Base-by-base conservation (phyloP, 257 asterid species). In the Fraxinus pennsylvanica region DNA sequence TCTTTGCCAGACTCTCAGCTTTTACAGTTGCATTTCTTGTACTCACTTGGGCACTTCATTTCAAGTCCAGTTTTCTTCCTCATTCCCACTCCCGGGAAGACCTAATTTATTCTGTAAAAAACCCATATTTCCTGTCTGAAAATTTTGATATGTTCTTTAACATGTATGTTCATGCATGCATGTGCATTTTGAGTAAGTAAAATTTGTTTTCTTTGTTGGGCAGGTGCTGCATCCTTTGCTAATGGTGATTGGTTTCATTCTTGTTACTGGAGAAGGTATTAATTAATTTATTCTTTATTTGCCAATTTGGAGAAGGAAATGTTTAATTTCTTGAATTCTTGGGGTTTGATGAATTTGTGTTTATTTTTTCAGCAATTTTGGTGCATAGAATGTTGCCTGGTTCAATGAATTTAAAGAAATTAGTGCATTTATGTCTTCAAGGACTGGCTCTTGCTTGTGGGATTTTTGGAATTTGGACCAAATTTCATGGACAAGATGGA, bases 351-450 rank as follows among this genome's bases (percentile, higher is more conserved):
- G 38, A 39, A 8, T 65, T 33, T 71, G 1, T 54, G 21, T 72
- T 68, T 3, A 19, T 4, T 14, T 15, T 39, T 30, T 41, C 2
- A 94, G 96, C 98, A 66, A 94, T 94, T 76, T 88, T 94, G 80
- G 97, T 94, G 84, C 94, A 94, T 81, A 92, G 88, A 83, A 89
- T 93, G 96, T 79, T 92, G 87, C 92, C 92, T 82, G 97, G 97
- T 81, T 92, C 98, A 79, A 82, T 94, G 85, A 91, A 91, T 72
- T 65, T 81, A 86, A 94, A 90, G 92, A 94, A 89, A 88, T 86
- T 87, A 54, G 97, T 87, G 67, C 97, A 94, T 63, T 88, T 94
- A 75, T 81, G 94, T 72, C 96, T 94, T 70, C 98, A 91, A 87
- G 98, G 97, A 35, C 81, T 94, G 83, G 98, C 98, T 79, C 82